Percentiles rank a stretch among this genome's conserved stretches.
Conservation (phyloP, 169 alveolate species). For the Plasmodium fragile region DNA sequence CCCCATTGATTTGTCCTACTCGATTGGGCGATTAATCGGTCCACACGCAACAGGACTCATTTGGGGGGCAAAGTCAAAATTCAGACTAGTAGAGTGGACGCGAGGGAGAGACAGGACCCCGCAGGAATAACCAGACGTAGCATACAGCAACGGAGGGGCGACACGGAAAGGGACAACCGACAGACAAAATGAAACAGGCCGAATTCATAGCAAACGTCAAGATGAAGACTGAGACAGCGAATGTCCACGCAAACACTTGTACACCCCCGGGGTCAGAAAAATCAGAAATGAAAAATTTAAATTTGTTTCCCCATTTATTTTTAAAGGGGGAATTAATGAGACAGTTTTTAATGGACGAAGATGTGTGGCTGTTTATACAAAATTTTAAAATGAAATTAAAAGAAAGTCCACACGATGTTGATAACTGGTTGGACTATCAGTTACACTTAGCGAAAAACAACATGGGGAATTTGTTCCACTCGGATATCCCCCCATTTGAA, state of each 20-base stretch:
- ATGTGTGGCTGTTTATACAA: constrained; percentile 73
- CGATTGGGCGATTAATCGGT: background rate
- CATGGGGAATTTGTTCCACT: constrained; percentile 13
- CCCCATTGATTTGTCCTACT: background rate
- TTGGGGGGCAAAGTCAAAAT: background rate
- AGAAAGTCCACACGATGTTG: constrained; percentile 46
- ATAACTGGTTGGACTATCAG: constrained; percentile 62
- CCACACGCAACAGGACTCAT: background rate
- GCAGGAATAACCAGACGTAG: background rate
- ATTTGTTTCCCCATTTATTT: constrained; percentile 36
- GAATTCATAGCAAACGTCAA: background rate
- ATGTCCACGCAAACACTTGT: background rate
- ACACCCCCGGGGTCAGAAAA: constrained; percentile 3
- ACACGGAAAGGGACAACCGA: background rate
- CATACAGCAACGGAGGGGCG: background rate
- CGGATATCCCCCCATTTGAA: constrained; percentile 58
- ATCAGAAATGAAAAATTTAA: constrained; percentile 20
- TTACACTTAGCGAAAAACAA: constrained; percentile 27
- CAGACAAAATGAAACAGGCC: constrained; percentile 19
- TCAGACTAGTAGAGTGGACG: background rate
- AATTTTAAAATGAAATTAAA: constrained; percentile 59
- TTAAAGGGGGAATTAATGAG: constrained; percentile 73
- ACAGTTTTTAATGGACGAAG: constrained; percentile 63
- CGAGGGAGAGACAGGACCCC: background rate
- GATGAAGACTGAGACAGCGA: constrained; percentile 17